Evolutionary conservation across 148 eudicot genomes (phyloP).

Genomic region (Cornus florida): DNA sequence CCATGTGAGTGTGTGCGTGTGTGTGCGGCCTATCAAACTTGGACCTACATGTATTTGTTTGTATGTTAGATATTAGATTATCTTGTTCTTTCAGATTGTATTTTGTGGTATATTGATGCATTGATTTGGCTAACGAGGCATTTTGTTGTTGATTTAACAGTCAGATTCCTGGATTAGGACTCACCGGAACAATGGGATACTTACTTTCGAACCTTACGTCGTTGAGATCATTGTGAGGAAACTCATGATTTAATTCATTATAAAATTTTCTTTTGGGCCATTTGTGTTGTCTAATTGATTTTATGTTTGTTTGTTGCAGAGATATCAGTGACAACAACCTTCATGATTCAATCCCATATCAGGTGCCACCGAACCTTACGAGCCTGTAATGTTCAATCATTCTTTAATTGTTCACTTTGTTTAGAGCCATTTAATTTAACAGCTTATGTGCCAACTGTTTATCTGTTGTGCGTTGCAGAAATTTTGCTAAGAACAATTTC

Average conservation of each 20-base stretch:
- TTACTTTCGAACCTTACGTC: constrained; percentile 57
- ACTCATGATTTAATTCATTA: background rate
- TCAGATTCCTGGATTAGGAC: constrained; percentile 74
- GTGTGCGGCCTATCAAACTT: background rate
- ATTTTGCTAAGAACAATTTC: constrained; percentile 76
- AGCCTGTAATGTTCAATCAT: constrained; percentile 50
- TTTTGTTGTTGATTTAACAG: constrained; percentile 45
- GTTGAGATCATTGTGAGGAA: constrained; percentile 67
- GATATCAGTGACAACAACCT: constrained; percentile 85
- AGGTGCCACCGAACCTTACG: constrained; percentile 84
- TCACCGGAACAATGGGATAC: constrained; percentile 88
- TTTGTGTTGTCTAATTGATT: constrained; percentile 4
- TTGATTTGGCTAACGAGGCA: constrained; percentile 15
- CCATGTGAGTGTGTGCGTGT: constrained; percentile 60
- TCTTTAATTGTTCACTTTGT: background rate
- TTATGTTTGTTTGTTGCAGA: constrained; percentile 39
- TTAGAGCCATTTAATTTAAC: background rate
- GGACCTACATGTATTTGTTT: background rate
- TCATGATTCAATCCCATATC: constrained; percentile 82
- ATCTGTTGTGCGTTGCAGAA: constrained; percentile 49
- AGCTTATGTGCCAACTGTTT: constrained; percentile 1
- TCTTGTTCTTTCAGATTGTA: background rate
- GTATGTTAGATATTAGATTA: background rate
- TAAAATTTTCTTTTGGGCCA: background rate
- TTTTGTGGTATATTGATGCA: background rate